Evolutionary conservation across 192 early-diverging fungal genomes (phyloP), one percentile per base, ranked within the genome.

Genomic region (Umbelopsis sp.): DNA sequence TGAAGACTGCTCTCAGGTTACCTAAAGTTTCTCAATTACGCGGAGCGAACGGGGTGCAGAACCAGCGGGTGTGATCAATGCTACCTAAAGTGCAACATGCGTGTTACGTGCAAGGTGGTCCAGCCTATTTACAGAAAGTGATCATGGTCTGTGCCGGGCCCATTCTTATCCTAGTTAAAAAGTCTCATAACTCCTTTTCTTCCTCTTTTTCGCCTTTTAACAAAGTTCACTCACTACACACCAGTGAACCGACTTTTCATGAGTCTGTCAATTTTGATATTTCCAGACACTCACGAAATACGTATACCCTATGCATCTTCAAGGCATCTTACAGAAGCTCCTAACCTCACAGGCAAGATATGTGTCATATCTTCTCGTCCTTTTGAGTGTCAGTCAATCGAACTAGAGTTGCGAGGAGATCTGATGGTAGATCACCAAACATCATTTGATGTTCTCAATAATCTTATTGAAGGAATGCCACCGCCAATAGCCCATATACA

Each of bases 361-460:
- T 62, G 56, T 20, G 34, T 62, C 56, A n/a, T 62, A 22, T 20
- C 56, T 12, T 62, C 56, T 34, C 56, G 56, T 26, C 16, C 56
- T 14, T 29, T 62, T 34, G 56, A 62, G 17, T 62, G 56, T 26
- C 56, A 62, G 10, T 29, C 56, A 2, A 62, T 62, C 31, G 56
- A 62, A 34, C 31, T 62, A 31, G 56, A 62, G 26, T 26, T 62
- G 26, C 26, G 56, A 20, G 56, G 56, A 20, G 56, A 62, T 20
- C 31, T 62, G 20, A 11, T 32, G 10, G 56, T 62, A 32, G 56
- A 62, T 14, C 56, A 62, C 31, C 56, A 34, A 36, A 62, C 56
- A 17, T 62, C 56, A 6, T 62, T 62, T 62, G 56, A 62, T 32
- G 56, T 62, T n/a, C 56, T 62, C 10, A 62, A 62, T 32, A 62